These are phyloP conservation scores for Teunomyces gatunensis DNA, from an alignment of 805 yeast genomes.

Conservation along the genomic window DNA sequence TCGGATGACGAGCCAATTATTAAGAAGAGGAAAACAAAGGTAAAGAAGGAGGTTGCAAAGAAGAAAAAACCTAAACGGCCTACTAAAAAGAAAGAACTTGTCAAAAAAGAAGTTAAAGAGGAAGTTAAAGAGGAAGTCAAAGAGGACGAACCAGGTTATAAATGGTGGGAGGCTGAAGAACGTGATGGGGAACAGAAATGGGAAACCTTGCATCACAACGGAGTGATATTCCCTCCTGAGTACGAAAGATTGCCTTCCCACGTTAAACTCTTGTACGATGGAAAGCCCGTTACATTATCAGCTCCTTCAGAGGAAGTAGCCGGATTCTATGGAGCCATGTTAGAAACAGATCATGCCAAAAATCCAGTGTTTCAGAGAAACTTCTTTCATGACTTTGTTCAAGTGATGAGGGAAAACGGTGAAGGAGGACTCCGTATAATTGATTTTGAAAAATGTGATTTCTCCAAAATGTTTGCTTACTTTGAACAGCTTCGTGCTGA, in stretches of 20 bases:
- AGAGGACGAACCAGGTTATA: constrained; percentile 17
- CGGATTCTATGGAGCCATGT: constrained; percentile 86
- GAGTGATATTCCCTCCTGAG: constrained; percentile 91
- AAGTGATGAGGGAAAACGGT: constrained; percentile 67
- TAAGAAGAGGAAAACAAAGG: constrained; percentile 10
- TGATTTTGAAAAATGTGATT: constrained; percentile 72
- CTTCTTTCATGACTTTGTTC: constrained; percentile 75
- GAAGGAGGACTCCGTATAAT: constrained; percentile 51
- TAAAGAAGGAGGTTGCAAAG: constrained; percentile 8
- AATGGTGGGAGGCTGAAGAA: constrained; percentile 81
- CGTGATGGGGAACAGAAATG: constrained; percentile 73
- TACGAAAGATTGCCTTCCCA: constrained; percentile 81
- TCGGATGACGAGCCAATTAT: background rate
- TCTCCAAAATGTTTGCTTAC: constrained; percentile 66
- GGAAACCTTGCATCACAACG: constrained; percentile 83
- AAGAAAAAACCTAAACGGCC: constrained; percentile 2
- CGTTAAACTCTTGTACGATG: constrained; percentile 74
- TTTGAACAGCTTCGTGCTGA: constrained; percentile 70
- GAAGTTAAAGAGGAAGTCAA: constrained; percentile 10
- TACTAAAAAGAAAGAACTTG: constrained; percentile 8
- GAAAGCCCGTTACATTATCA: constrained; percentile 72
- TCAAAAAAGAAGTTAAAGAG: constrained; percentile 1
- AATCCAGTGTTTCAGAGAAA: constrained; percentile 85
- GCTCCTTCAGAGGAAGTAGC: constrained; percentile 93
- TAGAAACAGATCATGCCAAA: constrained; percentile 83